Conservation (phyloP, 1,284 basidiomycete species). For the Pseudozyma flocculosa region DNA sequence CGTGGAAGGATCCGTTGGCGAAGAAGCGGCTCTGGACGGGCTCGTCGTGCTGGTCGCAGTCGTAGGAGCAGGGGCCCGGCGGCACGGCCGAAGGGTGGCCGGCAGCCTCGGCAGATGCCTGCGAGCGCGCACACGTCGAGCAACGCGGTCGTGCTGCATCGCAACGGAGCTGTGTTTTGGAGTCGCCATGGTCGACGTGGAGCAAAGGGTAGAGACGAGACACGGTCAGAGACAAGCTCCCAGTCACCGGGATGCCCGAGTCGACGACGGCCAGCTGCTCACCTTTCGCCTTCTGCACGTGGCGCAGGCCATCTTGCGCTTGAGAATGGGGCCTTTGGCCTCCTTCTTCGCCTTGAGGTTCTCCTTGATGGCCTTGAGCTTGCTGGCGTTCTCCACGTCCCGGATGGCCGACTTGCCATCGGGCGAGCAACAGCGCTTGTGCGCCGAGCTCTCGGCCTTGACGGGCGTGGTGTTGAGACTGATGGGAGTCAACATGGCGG, state of each 20-base stretch:
- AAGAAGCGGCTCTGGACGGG: constrained; percentile 31
- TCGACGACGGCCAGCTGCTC: constrained; percentile 5
- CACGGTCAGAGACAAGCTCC: no score
- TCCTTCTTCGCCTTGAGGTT: constrained; percentile 30
- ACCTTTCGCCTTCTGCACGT: constrained; percentile 39
- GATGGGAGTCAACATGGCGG: constrained; percentile 31
- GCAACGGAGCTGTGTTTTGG: constrained; percentile 23
- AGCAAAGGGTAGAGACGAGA: neutral
- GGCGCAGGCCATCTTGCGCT: constrained; percentile 40
- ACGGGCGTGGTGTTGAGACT: constrained; percentile 29
- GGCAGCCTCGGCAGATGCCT: constrained; percentile 39
- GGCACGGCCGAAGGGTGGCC: constrained; percentile 37
- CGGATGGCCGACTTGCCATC: constrained; percentile 24
- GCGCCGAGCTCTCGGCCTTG: constrained; percentile 25
- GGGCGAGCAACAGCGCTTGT: constrained; percentile 26
- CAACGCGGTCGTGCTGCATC: constrained; percentile 39
- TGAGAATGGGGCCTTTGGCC: constrained; percentile 37
- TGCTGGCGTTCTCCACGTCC: constrained; percentile 30
- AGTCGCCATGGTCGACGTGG: neutral
- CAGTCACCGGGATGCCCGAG: no score
- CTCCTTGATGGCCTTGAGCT: constrained; percentile 33
- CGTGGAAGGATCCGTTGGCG: constrained; percentile 35
- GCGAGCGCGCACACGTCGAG: constrained; percentile 36
- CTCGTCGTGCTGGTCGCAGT: constrained; percentile 32
- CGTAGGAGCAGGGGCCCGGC: constrained; percentile 30